Percentiles rank a stretch among this genome's conserved stretches.
Evolutionary conservation across 75 land plant species (phyloP).

Genomic region (Chamaecyparis obtusa): DNA sequence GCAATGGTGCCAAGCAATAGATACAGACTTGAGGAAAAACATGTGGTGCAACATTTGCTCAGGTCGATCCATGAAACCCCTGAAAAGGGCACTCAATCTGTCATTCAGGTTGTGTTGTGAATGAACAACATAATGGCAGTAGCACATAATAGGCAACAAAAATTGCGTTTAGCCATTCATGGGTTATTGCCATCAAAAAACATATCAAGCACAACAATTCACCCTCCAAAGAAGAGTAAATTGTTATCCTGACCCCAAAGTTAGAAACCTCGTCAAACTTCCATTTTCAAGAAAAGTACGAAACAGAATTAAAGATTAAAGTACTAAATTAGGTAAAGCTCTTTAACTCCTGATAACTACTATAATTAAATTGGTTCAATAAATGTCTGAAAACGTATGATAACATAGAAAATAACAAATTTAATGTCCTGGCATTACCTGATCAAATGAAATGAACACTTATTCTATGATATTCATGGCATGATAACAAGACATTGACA

Average conservation of each 20-base stretch:
- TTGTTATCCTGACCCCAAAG: not conserved
- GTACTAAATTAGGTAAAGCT: not conserved
- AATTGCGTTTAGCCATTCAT: not conserved
- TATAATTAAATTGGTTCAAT: not conserved
- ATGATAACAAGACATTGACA: not conserved
- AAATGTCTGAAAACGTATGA: not conserved
- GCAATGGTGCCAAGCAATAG: not conserved
- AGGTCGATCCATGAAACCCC: not conserved
- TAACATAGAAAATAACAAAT: not conserved
- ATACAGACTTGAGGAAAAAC: not conserved
- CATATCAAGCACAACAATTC: not conserved
- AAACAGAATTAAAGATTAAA: not conserved
- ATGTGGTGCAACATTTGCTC: not conserved
- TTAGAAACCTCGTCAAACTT: not conserved
- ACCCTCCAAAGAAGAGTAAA: too few relatives aligned
- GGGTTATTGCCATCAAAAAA: not conserved
- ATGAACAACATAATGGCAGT: not conserved
- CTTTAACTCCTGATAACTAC: not conserved
- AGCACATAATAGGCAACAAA: not conserved
- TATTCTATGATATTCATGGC: not conserved
- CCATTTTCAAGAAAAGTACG: not conserved
- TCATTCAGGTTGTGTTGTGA: not conserved
- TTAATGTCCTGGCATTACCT: not conserved
- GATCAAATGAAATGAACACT: not conserved
- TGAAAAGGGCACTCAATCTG: not conserved